phyloP scores from a whole-genome alignment of 1,284 basidiomycete genomes.

The Pseudomicrostroma phylloplanum region DNA sequence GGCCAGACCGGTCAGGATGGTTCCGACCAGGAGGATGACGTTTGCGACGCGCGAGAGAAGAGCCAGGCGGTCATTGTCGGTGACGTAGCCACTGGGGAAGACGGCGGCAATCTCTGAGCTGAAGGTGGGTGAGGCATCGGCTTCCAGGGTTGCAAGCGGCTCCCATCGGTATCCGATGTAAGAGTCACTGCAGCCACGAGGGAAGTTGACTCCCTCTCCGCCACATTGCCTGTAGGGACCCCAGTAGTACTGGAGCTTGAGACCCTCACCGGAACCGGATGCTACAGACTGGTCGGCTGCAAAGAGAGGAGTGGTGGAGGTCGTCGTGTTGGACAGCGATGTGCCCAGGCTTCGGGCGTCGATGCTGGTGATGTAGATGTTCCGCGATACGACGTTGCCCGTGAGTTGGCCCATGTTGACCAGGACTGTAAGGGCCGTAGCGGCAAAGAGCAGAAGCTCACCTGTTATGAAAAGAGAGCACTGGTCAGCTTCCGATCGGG shows the following conservation, averaged over 20 bases:
- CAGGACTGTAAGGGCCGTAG: slow-evolving; percentile 38
- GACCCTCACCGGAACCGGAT: slow-evolving; percentile 22
- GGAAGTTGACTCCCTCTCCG: slow-evolving; percentile 16
- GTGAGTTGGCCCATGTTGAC: slow-evolving; percentile 45
- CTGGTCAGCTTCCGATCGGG: background rate
- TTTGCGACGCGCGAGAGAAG: slow-evolving; percentile 34
- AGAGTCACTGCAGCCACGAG: slow-evolving; percentile 20
- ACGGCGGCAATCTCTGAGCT: slow-evolving; percentile 14
- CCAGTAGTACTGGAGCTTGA: slow-evolving; percentile 32
- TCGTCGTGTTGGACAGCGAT: background rate
- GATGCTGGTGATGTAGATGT: slow-evolving; percentile 35
- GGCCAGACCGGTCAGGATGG: slow-evolving; percentile 36
- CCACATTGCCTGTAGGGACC: slow-evolving; percentile 34
- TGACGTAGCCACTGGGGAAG: slow-evolving; percentile 22
- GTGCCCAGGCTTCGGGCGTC: slow-evolving; percentile 22
- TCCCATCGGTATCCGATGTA: slow-evolving; percentile 33
- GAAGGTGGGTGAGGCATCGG: background rate
- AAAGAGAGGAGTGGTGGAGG: slow-evolving; percentile 15
- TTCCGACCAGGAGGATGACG: slow-evolving; percentile 45
- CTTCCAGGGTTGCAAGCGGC: slow-evolving; percentile 19
- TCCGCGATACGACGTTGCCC: slow-evolving; percentile 45
- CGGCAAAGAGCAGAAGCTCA: slow-evolving; percentile 44
- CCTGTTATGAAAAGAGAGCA: slow-evolving; percentile 20
- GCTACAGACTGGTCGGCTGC: slow-evolving; percentile 22
- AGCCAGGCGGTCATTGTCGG: slow-evolving; percentile 27